Percentiles rank a stretch among this genome's conserved stretches.
These are phyloP conservation scores for Oryza coarctata DNA, from an alignment of 176 grass and related monocot species.

Conservation along the genomic window DNA sequence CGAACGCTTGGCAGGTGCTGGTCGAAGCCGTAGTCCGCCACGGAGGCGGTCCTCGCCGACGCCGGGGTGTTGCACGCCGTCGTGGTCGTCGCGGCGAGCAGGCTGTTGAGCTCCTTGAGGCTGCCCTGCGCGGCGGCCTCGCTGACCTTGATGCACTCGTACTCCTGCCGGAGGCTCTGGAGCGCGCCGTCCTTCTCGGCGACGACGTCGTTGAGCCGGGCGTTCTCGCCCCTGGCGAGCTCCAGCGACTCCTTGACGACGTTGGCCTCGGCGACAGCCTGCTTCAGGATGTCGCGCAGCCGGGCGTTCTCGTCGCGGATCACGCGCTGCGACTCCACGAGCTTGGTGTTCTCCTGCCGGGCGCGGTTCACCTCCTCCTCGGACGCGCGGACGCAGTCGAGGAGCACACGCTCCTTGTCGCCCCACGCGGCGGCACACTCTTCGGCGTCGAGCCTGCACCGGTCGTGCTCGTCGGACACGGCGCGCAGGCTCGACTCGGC, in stretches of 20 bases:
- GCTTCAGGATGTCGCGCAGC: conserved; percentile 84
- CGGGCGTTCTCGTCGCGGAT: conserved; percentile 89
- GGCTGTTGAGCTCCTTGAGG: conserved; percentile 81
- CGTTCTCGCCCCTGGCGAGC: conserved; percentile 63
- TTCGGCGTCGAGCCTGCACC: conserved; percentile 57
- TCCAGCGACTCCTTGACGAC: conserved; percentile 64
- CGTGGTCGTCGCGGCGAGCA: conserved; percentile 67
- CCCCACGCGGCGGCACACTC: conserved; percentile 59
- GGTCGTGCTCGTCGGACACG: conserved; percentile 41
- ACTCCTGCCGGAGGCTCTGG: conserved; percentile 71
- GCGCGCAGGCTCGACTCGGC: conserved; percentile 29
- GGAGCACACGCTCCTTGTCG: conserved; percentile 73
- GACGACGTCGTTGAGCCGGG: conserved; percentile 49
- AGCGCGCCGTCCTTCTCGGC: conserved; percentile 67
- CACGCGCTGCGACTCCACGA: conserved; percentile 74
- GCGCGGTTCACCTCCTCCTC: conserved; percentile 69
- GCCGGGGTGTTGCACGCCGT: conserved; percentile 43
- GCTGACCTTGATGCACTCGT: conserved; percentile 88
- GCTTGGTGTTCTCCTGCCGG: conserved; percentile 70
- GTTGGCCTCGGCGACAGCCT: conserved; percentile 75
- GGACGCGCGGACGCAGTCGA: conserved; percentile 73
- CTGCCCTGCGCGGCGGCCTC: conserved; percentile 81
- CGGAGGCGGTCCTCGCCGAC: conserved; percentile 35
- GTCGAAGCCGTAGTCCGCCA: conserved; percentile 20
- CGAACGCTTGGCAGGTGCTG: neutral